Evolutionary conservation across 2,329 filamentous ascomycete genomes (phyloP).

Genomic region (Colletotrichum sojae): DNA sequence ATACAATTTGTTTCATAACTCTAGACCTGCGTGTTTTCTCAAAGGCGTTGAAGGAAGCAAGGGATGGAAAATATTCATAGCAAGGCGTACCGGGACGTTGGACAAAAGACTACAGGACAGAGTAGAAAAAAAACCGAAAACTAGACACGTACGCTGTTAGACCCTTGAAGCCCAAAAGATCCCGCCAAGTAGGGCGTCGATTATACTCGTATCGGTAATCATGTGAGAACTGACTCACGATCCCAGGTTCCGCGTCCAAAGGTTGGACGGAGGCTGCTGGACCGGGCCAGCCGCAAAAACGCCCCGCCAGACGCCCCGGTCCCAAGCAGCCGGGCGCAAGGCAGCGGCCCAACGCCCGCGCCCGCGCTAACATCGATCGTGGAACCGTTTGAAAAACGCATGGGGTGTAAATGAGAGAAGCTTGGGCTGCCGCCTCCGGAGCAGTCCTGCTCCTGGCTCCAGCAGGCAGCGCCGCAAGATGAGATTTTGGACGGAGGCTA

Average conservation of each 20-base stretch:
- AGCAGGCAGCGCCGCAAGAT: background rate
- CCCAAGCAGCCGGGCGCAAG: constrained; percentile 24
- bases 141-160: background rate
- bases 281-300: constrained; percentile 25
- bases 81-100: background rate
- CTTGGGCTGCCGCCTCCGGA: constrained; percentile 3
- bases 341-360: constrained; percentile 7
- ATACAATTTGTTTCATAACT: no score
- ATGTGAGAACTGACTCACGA: constrained; percentile 20
- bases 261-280: background rate
- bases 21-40: no score
- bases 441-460: background rate
- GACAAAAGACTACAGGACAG: background rate
- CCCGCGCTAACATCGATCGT: constrained; percentile 13
- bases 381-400: background rate
- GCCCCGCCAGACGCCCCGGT: constrained; percentile 21
- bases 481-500: constrained; percentile 6
- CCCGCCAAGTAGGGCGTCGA: background rate
- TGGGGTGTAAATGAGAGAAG: constrained; percentile 1
- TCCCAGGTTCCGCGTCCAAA: constrained; percentile 26
- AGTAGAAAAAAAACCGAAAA: constrained; percentile 11
- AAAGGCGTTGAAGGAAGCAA: no score
- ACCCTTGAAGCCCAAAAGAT: background rate
- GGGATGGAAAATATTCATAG: no score
- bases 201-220: background rate